Base-by-base conservation (phyloP, 352 stramenopile genomes). In the Vaucheria bursata region DNA sequence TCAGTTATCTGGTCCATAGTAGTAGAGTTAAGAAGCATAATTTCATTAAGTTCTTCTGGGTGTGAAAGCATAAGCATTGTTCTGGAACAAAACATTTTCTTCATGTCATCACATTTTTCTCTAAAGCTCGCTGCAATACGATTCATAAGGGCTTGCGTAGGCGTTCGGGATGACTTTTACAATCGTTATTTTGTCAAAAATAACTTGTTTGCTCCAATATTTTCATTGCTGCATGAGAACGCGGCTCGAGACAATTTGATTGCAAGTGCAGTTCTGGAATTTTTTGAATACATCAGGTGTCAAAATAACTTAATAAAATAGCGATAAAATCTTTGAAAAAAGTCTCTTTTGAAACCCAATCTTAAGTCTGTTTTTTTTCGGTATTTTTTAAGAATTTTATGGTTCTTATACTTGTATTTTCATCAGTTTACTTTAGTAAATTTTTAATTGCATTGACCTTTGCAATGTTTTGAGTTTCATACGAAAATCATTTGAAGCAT, bases 91-190 rank as follows among this genome's bases (percentile, higher is more conserved):
- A n/a, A n/a, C n/a, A n/a, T n/a, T n/a, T n/a, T n/a, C n/a, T n/a
- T n/a, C n/a, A n/a, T n/a, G n/a, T n/a, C n/a, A n/a, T n/a, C n/a
- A n/a, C n/a, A n/a, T n/a, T n/a, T n/a, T n/a, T n/a, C n/a, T n/a
- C 52, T 81, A 53, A 2, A n/a, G 4, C 68, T 85, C 68, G 49
- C 76, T n/a, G 79, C 80, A 0, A 31, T 86, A 1, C 84, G 88
- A 6, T 90, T 93, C 76, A 83, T 92, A 33, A 86, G 90, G 37
- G 86, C 88, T 25, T 87, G 90, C 64, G 81, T 94, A n/a, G 90
- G 88, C 25, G 86, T 92, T 12, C 91, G 92, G 71, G 90, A 94
- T 69, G 90, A 94, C 75, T 93, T 91, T 77, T 94, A 94, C 82
- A 88, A 92, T 79, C 85, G 89, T 37, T 89, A 94, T 72, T 88